phyloP scores from a whole-genome alignment of 768 basidiomycete genomes.

The Lentinula boryana region DNA sequence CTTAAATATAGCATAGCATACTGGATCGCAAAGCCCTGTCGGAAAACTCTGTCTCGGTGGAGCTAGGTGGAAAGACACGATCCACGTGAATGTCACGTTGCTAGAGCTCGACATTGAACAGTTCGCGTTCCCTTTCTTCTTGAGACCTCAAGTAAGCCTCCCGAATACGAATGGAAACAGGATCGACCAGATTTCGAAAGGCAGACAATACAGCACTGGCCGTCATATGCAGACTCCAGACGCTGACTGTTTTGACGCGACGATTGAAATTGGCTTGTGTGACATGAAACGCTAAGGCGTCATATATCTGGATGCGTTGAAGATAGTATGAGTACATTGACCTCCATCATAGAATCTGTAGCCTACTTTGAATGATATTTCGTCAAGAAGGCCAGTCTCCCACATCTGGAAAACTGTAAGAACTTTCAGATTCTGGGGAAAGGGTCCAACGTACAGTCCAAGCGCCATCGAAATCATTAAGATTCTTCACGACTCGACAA shows the following conservation, averaged over 20 bases:
- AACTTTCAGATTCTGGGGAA: conserved; percentile 9
- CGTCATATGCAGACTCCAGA: conserved; percentile 95
- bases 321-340: background rate
- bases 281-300: conserved; percentile 93
- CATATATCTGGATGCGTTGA: conserved; percentile 56
- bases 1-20: too few species aligned
- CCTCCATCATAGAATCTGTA: background rate
- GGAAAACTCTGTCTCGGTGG: too few species aligned
- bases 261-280: conserved; percentile 85
- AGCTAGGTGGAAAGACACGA: background rate
- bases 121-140: background rate
- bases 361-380: conserved; percentile 76
- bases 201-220: conserved; percentile 81
- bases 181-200: conserved; percentile 72
- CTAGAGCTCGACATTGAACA: background rate
- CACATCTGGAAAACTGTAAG: conserved; percentile 60
- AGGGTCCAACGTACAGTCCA: conserved; percentile 71
- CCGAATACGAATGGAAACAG: conserved; percentile 41
- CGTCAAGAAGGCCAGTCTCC: conserved; percentile 93
- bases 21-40: too few species aligned
- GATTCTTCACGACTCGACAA: conserved; percentile 78
- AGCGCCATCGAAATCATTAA: conserved; percentile 88
- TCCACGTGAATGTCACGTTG: background rate
- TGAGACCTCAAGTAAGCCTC: conserved; percentile 29
- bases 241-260: conserved; percentile 82